These are phyloP conservation scores for Alternaria gansuensis DNA, from an alignment of 2,329 filamentous ascomycete species.

Conservation along the genomic window DNA sequence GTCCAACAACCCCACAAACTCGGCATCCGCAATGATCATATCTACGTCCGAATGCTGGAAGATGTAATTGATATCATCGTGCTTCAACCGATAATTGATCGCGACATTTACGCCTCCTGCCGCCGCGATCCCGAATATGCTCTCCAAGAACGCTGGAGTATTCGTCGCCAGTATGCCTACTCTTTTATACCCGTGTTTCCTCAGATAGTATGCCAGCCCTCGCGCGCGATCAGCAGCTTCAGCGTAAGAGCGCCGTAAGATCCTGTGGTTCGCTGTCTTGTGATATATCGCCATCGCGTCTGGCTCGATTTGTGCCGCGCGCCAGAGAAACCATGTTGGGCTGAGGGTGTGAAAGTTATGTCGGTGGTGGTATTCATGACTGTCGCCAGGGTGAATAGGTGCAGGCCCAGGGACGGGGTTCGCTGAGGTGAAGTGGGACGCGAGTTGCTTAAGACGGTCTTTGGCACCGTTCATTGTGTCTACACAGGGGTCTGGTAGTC, in stretches of 20 bases:
- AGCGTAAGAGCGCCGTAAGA: constrained; percentile 78
- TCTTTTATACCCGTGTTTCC: constrained; percentile 74
- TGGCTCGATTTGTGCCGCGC: constrained; percentile 88
- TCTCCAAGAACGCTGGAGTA: constrained; percentile 92
- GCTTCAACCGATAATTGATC: constrained; percentile 78
- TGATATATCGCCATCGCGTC: constrained; percentile 83
- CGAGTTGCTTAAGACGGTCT: constrained; percentile 50
- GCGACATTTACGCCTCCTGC: constrained; percentile 80
- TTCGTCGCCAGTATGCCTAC: constrained; percentile 91
- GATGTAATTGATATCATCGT: constrained; percentile 89
- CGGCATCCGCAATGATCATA: constrained; percentile 83
- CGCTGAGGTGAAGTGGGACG: constrained; percentile 50
- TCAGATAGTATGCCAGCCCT: constrained; percentile 87
- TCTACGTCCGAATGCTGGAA: constrained; percentile 89
- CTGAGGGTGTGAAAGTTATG: constrained; percentile 80
- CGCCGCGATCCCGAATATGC: constrained; percentile 85
- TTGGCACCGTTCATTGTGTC: constrained; percentile 25
- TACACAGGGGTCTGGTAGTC: background rate
- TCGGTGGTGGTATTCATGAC: constrained; percentile 55
- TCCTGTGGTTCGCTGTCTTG: constrained; percentile 77
- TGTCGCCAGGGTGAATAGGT: constrained; percentile 51
- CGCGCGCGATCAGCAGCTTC: constrained; percentile 86
- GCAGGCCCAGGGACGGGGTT: constrained; percentile 42
- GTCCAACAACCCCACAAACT: constrained; percentile 76
- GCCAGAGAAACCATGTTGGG: constrained; percentile 85